A percentile compares a stretch with the other conserved stretches of the same genome.
Evolutionary conservation across 176 grass and related monocot species (phyloP).

Genomic region (Aegilops longissima): DNA sequence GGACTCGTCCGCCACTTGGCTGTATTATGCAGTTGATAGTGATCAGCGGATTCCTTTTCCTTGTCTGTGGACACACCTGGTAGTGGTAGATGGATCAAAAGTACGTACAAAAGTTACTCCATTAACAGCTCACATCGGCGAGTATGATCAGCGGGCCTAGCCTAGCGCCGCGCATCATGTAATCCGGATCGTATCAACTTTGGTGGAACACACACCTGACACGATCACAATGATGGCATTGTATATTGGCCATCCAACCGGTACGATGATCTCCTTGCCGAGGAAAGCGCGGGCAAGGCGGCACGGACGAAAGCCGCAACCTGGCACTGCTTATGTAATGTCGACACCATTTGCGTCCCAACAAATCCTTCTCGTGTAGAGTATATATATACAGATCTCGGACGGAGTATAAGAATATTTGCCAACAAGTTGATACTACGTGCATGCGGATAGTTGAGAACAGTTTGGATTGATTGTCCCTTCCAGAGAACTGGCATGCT

Average conservation of each 20-base stretch:
- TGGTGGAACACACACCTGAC: slow-evolving; percentile 34
- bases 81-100: slow-evolving; percentile 43
- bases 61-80: neutral
- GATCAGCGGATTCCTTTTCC: slow-evolving; percentile 17
- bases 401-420: slow-evolving; percentile 15
- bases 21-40: neutral
- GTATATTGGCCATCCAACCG: slow-evolving; percentile 18
- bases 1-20: neutral
- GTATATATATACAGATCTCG: neutral
- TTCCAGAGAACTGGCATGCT: slow-evolving; percentile 11
- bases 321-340: slow-evolving; percentile 9
- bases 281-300: slow-evolving; percentile 18
- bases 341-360: slow-evolving; percentile 18
- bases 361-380: neutral
- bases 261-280: slow-evolving; percentile 30
- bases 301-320: slow-evolving; percentile 5
- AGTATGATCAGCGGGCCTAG: slow-evolving; percentile 5
- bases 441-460: slow-evolving; percentile 1
- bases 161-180: neutral
- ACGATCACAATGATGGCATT: slow-evolving; percentile 20
- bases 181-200: slow-evolving; percentile 33
- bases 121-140: slow-evolving; percentile 27
- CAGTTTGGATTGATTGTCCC: slow-evolving; percentile 18
- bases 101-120: slow-evolving; percentile 8
- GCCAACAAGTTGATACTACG: neutral